Percentiles rank a stretch among this genome's conserved stretches.
These are phyloP conservation scores for Amorphotheca resinae DNA, from an alignment of 495 filamentous ascomycete species.

Conservation along the genomic window DNA sequence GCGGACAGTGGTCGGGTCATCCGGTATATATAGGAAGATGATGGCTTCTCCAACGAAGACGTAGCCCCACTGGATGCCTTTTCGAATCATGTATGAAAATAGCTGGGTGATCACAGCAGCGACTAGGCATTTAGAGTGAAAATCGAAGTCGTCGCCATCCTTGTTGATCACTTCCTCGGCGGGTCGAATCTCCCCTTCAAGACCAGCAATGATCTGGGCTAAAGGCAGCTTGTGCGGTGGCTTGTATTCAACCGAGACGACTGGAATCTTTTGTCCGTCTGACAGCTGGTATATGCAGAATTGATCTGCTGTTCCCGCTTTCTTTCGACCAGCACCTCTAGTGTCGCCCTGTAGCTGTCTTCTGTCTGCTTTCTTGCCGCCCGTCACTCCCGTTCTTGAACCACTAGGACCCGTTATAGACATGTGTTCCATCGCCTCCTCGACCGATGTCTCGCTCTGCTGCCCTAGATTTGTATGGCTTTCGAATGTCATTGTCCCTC, in stretches of 20 bases:
- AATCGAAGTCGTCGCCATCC: slow-evolving; percentile 2
- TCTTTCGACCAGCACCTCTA: no score
- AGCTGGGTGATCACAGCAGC: slow-evolving; percentile 33
- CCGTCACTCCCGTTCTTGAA: no score
- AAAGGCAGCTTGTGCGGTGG: slow-evolving; percentile 12
- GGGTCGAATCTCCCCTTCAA: slow-evolving; percentile 19
- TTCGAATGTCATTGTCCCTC: slow-evolving; percentile 25
- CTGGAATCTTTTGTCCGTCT: no score
- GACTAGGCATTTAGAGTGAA: slow-evolving; percentile 10
- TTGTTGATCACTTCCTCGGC: slow-evolving; percentile 12
- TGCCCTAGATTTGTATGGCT: slow-evolving; percentile 24
- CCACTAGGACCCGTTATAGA: no score
- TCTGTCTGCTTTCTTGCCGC: no score
- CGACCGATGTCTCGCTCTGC: slow-evolving; percentile 10
- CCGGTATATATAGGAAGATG: slow-evolving; percentile 34
- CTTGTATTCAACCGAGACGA: slow-evolving; percentile 12
- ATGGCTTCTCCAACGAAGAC: slow-evolving; percentile 34
- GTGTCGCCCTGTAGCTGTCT: not conserved
- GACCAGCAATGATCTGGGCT: slow-evolving; percentile 15
- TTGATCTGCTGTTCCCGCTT: not conserved
- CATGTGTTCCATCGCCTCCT: no score
- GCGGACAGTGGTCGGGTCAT: slow-evolving; percentile 28
- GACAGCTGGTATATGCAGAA: not conserved
- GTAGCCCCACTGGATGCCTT: slow-evolving; percentile 31
- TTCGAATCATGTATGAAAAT: slow-evolving; percentile 37